Evolutionary conservation across 2,329 filamentous ascomycete species (phyloP).

Genomic region (Cryphonectria japonica): DNA sequence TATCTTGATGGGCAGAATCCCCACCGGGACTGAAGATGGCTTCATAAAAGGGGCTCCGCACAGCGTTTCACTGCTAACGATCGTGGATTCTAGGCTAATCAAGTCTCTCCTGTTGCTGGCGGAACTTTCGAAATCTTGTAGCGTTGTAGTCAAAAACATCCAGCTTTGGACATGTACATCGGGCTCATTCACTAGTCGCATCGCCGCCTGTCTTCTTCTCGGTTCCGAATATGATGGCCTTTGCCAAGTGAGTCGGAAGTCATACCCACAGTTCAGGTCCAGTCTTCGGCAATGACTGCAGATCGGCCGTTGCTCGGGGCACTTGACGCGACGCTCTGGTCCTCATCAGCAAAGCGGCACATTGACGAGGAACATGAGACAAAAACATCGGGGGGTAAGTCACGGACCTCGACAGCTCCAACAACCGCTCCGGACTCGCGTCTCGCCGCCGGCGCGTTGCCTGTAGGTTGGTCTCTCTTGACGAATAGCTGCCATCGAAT

Average conservation of each 20-base stretch:
- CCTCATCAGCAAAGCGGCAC: not conserved
- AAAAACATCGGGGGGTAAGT: too few relatives aligned
- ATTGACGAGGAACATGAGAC: not conserved
- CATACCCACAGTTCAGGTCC: slow-evolving; percentile 14
- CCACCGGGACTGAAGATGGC: not conserved
- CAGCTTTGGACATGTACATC: slow-evolving; percentile 12
- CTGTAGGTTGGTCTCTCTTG: not conserved
- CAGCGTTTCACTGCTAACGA: not conserved
- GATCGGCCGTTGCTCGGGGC: slow-evolving; percentile 14
- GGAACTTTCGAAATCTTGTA: slow-evolving; percentile 19
- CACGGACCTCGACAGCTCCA: slow-evolving; percentile 23
- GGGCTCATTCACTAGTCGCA: not conserved
- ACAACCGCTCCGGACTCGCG: slow-evolving; percentile 20
- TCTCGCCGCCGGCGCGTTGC: slow-evolving; percentile 7
- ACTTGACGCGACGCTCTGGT: slow-evolving; percentile 21
- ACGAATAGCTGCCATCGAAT: not conserved
- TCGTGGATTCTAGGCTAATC: not conserved
- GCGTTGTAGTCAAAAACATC: slow-evolving; percentile 28
- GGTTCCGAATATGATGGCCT: not conserved
- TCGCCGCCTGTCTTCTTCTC: not conserved
- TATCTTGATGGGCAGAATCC: not conserved
- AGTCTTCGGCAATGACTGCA: slow-evolving; percentile 12
- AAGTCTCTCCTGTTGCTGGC: not conserved
- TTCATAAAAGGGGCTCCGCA: not conserved
- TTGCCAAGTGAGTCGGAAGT: slow-evolving; percentile 18